These are phyloP conservation scores for Allium cepa DNA, from an alignment of 106 monocot species.

Conservation along the genomic window DNA sequence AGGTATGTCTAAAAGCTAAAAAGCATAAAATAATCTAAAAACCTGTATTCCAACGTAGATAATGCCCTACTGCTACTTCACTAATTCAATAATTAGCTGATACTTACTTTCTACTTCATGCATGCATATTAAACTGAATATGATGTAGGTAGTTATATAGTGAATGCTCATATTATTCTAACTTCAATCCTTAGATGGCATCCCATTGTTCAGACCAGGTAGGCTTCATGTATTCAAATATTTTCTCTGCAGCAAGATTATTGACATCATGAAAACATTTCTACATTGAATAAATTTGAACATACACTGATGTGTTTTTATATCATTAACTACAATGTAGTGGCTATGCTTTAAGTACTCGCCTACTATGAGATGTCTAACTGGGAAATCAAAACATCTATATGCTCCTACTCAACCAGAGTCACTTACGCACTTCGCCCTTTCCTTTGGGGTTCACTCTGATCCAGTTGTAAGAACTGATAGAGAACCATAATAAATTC, in stretches of 20 bases:
- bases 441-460: conserved; percentile 57
- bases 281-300: not conserved
- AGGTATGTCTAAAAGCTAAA: too few relatives aligned
- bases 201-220: conserved; percentile 28
- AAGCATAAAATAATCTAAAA: too few relatives aligned
- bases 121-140: conserved; percentile 40
- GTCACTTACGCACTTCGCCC: conserved; percentile 79
- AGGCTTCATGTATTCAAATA: not conserved
- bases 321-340: conserved; percentile 17
- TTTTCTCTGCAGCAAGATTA: not conserved
- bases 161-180: conserved; percentile 62
- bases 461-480: conserved; percentile 59
- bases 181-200: conserved; percentile 48
- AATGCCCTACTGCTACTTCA: too few relatives aligned
- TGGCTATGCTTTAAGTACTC: conserved; percentile 23
- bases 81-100: not conserved
- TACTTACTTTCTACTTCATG: not conserved
- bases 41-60: too few relatives aligned
- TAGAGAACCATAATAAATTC: not conserved
- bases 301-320: not conserved
- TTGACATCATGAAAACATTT: not conserved
- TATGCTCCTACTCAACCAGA: conserved; percentile 52
- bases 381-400: conserved; percentile 26
- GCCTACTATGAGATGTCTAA: conserved; percentile 25
- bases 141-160: conserved; percentile 44